These are phyloP conservation scores for Ceratocystis albifundus DNA, from an alignment of 2,329 filamentous ascomycete genomes.

Conservation along the genomic window DNA sequence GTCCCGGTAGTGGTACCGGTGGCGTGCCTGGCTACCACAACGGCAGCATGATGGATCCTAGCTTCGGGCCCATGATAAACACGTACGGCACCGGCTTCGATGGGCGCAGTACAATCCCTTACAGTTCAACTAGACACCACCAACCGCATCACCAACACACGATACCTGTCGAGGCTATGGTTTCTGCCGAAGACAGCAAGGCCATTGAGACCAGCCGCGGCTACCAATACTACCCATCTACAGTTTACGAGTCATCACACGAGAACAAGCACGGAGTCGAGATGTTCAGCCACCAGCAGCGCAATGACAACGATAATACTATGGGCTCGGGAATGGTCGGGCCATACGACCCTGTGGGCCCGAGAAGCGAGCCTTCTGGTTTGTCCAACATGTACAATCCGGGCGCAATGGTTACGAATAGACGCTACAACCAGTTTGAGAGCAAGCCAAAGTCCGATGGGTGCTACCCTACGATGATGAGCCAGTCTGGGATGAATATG, in stretches of 20 bases:
- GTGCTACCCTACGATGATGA: constrained; percentile 42
- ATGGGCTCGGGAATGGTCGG: constrained; percentile 19
- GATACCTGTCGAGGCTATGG: constrained; percentile 38
- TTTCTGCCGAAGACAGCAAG: constrained; percentile 43
- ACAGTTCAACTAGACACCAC: constrained; percentile 30
- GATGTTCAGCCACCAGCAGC: constrained; percentile 36
- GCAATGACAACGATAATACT: constrained; percentile 22
- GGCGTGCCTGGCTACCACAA: constrained; percentile 42
- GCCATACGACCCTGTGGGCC: constrained; percentile 30
- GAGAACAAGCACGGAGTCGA: constrained; percentile 39
- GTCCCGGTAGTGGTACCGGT: constrained; percentile 52
- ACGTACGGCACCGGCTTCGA: constrained; percentile 34
- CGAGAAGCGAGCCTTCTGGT: constrained; percentile 23
- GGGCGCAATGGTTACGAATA: constrained; percentile 32
- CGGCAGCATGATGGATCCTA: constrained; percentile 33
- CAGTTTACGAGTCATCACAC: constrained; percentile 39
- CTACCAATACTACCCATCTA: constrained; percentile 44
- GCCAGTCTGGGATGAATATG: constrained; percentile 40
- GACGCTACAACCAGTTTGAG: constrained; percentile 40
- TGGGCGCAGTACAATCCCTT: constrained; percentile 32
- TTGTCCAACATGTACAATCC: constrained; percentile 40
- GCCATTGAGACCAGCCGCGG: constrained; percentile 38
- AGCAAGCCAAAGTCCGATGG: constrained; percentile 41
- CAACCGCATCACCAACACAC: constrained; percentile 38
- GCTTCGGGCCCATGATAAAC: constrained; percentile 34